Conservation (phyloP, 495 filamentous ascomycete genomes). For the Bathelium albidoporum region DNA sequence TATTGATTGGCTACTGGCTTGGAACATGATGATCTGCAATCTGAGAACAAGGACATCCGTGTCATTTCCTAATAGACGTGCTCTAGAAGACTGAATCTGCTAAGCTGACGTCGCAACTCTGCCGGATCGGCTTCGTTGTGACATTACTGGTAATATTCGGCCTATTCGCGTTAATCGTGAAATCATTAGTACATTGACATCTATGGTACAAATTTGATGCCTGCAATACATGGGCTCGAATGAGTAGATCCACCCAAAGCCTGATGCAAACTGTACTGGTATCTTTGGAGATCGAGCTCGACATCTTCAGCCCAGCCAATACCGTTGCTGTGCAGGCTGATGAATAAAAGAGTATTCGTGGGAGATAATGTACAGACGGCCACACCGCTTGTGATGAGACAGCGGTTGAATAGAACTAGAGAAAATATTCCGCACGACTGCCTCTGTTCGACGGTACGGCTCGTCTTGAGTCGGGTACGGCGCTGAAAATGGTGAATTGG, state of each 20-base stretch:
- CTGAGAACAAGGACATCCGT: too few species aligned
- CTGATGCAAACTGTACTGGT: neutral
- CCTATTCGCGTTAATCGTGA: neutral
- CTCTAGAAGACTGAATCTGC: too few species aligned
- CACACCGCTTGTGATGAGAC: neutral
- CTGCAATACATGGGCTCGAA: neutral
- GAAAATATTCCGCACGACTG: conserved; percentile 85
- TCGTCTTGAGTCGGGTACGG: conserved; percentile 83
- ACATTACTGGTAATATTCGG: neutral
- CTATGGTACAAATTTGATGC: neutral
- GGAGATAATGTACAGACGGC: neutral
- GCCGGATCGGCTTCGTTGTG: neutral
- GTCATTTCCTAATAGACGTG: too few species aligned
- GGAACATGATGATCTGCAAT: too few species aligned
- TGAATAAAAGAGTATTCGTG: too few species aligned
- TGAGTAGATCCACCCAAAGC: neutral
- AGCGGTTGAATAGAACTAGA: conserved; percentile 41
- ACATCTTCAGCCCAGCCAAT: neutral
- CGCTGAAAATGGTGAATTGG: conserved; percentile 88
- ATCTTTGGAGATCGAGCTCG: neutral
- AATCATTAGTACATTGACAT: neutral
- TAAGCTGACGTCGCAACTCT: neutral
- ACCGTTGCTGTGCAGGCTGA: neutral
- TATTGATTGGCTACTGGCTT: too few species aligned
- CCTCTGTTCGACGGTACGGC: conserved; percentile 74